Conservation (phyloP, 208 protist genomes). For the Balamuthia mandrillaris region DNA sequence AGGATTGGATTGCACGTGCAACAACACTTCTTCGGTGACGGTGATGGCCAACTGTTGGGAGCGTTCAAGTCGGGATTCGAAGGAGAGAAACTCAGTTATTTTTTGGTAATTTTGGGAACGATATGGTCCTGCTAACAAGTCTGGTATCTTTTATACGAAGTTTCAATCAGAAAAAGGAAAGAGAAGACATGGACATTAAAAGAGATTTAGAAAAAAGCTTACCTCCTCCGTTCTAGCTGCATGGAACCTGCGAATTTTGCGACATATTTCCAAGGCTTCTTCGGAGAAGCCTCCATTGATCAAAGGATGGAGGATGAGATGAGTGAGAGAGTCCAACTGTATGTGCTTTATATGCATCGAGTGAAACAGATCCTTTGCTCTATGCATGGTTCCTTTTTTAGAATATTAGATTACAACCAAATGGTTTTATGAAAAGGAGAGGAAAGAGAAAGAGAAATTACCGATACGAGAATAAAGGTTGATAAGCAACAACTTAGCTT, state of each 20-base stretch:
- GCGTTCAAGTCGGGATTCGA: background rate
- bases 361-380: background rate
- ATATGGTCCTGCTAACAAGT: conserved; percentile 13
- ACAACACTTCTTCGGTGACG: conserved; percentile 23
- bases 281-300: background rate
- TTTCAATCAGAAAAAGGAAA: background rate
- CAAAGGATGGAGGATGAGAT: conserved; percentile 16
- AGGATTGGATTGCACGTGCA: too few species aligned
- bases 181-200: background rate
- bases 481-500: too few species aligned
- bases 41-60: conserved; percentile 28
- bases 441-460: too few species aligned
- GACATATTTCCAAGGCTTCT: conserved; percentile 10
- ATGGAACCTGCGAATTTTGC: conserved; percentile 27
- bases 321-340: conserved; percentile 6
- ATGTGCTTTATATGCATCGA: conserved; percentile 33
- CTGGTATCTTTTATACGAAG: background rate
- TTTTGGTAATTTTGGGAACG: conserved; percentile 29
- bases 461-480: too few species aligned
- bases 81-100: conserved; percentile 9
- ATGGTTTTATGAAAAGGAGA: too few species aligned
- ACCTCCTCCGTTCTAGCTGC: conserved; percentile 3
- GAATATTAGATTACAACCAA: too few species aligned
- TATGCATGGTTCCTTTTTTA: background rate
- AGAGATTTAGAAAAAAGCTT: background rate